phyloP scores from a whole-genome alignment of 257 asterid species.

The Dorcoceras hygrometricum region DNA sequence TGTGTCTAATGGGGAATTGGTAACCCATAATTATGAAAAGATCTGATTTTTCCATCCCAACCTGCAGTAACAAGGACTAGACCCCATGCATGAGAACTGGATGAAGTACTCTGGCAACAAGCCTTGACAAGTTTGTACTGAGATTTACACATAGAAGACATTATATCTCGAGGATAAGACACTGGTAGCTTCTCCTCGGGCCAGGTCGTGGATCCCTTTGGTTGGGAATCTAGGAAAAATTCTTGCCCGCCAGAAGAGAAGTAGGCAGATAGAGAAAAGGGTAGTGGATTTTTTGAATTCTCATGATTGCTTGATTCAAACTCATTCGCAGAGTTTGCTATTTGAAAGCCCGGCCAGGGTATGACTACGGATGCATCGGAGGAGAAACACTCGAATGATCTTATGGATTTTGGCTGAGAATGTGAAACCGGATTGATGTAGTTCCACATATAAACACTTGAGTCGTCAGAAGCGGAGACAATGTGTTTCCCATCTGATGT shows the following conservation, averaged over 20 bases:
- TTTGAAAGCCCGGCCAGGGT: conserved; percentile 75
- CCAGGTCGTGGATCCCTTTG: conserved; percentile 89
- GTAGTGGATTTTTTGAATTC: conserved; percentile 33
- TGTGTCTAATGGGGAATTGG: conserved; percentile 53
- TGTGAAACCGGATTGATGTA: conserved; percentile 25
- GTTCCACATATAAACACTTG: conserved; percentile 73
- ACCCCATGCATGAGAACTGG: conserved; percentile 73
- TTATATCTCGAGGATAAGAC: conserved; percentile 31
- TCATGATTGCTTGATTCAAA: conserved; percentile 27
- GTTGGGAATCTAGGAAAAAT: conserved; percentile 49
- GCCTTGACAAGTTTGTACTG: conserved; percentile 63
- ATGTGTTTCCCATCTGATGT: conserved; percentile 74
- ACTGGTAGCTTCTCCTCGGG: conserved; percentile 91
- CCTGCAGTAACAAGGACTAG: conserved; percentile 83
- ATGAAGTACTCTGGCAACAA: conserved; percentile 57
- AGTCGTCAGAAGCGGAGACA: conserved; percentile 76
- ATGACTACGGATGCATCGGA: conserved; percentile 70
- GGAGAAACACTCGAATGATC: conserved; percentile 64
- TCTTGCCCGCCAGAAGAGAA: conserved; percentile 54
- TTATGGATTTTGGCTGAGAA: conserved; percentile 42
- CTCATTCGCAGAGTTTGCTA: conserved; percentile 20
- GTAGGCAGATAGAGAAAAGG: conserved; percentile 48
- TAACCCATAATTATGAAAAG: conserved; percentile 83
- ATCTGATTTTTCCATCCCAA: conserved; percentile 89
- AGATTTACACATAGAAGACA: conserved; percentile 57